A percentile compares a stretch with the other conserved stretches of the same genome.
Conservation (phyloP, 2,329 filamentous ascomycete genomes). For the Phaeosphaeriaceae sp. region DNA sequence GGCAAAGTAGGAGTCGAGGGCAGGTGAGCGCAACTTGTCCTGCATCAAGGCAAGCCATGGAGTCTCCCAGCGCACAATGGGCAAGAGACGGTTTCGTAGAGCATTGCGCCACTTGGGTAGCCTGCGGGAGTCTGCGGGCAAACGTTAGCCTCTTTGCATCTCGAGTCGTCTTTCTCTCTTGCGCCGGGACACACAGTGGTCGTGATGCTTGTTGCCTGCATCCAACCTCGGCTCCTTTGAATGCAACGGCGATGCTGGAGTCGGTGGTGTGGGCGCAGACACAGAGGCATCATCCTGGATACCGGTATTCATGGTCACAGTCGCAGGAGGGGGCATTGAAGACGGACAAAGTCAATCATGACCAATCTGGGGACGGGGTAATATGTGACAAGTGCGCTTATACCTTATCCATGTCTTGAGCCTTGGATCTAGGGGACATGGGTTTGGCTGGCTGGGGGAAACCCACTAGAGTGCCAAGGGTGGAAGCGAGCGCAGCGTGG, state of each 20-base stretch:
- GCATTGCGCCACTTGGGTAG: conserved; percentile 89
- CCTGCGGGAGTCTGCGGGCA: conserved; percentile 73
- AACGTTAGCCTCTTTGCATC: conserved; percentile 26
- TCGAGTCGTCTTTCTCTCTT: no score
- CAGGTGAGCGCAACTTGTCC: conserved; percentile 76
- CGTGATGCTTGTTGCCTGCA: conserved; percentile 79
- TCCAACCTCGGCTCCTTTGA: conserved; percentile 53
- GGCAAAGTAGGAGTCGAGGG: conserved; percentile 95
- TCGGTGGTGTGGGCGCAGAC: conserved; percentile 3
- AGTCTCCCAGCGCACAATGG: conserved; percentile 91
- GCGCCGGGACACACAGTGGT: conserved; percentile 57
- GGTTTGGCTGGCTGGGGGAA: background rate
- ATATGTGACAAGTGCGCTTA: no score
- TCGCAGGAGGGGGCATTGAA: conserved; percentile 14
- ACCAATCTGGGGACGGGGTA: conserved; percentile 9
- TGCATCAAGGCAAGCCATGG: conserved; percentile 91
- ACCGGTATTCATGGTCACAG: conserved; percentile 34
- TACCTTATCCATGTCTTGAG: background rate
- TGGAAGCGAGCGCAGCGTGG: conserved; percentile 9
- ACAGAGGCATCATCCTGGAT: conserved; percentile 31
- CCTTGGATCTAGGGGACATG: background rate
- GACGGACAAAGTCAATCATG: conserved; percentile 17
- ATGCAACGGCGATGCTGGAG: background rate
- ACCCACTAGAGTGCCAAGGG: no score
- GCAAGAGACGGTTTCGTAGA: conserved; percentile 80